Conservation (phyloP, 1,284 basidiomycete species). For the Microbotryum violaceum region DNA sequence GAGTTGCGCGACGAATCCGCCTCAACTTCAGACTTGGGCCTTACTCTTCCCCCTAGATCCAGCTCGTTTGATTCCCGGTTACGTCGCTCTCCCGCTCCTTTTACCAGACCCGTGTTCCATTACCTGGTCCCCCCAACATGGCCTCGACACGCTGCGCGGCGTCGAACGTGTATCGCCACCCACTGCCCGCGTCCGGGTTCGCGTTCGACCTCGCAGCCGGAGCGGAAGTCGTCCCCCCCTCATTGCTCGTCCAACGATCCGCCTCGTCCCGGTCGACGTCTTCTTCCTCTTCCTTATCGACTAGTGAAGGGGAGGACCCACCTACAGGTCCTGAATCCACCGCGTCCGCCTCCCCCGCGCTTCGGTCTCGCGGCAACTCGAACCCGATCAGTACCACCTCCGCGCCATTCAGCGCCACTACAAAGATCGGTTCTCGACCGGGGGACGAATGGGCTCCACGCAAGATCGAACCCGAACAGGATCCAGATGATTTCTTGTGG, state of each 20-base stretch:
- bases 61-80: no score
- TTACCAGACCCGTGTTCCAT: no score
- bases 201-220: slow-evolving; percentile 25
- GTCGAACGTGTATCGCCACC: no score
- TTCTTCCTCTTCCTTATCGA: slow-evolving; percentile 2
- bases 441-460: slow-evolving; percentile 38
- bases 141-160: no score
- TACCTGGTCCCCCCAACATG: no score
- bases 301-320: slow-evolving; percentile 3
- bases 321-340: not conserved
- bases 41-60: no score
- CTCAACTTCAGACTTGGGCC: no score
- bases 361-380: not conserved
- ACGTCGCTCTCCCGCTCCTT: no score
- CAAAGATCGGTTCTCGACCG: not conserved
- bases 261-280: not conserved
- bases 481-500: slow-evolving; percentile 57
- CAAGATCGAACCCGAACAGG: slow-evolving; percentile 32
- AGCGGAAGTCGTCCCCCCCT: slow-evolving; percentile 9
- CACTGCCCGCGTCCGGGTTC: not conserved
- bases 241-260: not conserved
- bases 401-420: slow-evolving; percentile 2
- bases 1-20: no score
- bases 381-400: slow-evolving; percentile 6
- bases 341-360: no score